Percentiles rank a stretch among this genome's conserved stretches.
These are phyloP conservation scores for Canavalia gladiata DNA, from an alignment of 306 rosid species.

Conservation along the genomic window DNA sequence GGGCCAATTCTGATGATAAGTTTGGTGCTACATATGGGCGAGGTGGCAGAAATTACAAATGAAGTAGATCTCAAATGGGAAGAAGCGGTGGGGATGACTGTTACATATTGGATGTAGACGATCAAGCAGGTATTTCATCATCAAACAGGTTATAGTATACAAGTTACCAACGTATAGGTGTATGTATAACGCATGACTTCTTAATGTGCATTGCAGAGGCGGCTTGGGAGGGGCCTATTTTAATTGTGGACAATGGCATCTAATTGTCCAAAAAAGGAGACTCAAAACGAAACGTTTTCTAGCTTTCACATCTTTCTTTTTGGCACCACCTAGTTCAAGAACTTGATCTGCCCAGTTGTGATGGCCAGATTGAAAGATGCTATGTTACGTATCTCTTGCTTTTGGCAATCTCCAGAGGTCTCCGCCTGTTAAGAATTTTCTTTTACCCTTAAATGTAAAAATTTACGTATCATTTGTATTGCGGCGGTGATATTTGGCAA, in stretches of 20 bases:
- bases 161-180: background rate
- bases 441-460: constrained; percentile 6
- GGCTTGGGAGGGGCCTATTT: constrained; percentile 87
- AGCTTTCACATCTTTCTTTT: background rate
- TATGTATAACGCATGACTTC: constrained; percentile 31
- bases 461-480: constrained; percentile 1
- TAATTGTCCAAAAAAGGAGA: constrained; percentile 61
- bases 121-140: constrained; percentile 67
- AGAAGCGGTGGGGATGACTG: constrained; percentile 74
- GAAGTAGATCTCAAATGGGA: constrained; percentile 58
- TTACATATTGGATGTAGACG: constrained; percentile 70
- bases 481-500: constrained; percentile 31
- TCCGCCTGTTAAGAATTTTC: constrained; percentile 11
- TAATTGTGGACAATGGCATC: constrained; percentile 77
- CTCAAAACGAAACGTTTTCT: constrained; percentile 45
- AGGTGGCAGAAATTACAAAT: constrained; percentile 53
- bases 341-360: constrained; percentile 47
- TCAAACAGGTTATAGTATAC: constrained; percentile 59
- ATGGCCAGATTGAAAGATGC: constrained; percentile 28
- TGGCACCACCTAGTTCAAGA: constrained; percentile 16
- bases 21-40: constrained; percentile 48
- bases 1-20: constrained; percentile 46
- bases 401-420: constrained; percentile 29
- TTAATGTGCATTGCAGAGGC: constrained; percentile 63
- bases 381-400: constrained; percentile 4